phyloP scores from a whole-genome alignment of 345 rosid genomes.

The Trapa incisa region DNA sequence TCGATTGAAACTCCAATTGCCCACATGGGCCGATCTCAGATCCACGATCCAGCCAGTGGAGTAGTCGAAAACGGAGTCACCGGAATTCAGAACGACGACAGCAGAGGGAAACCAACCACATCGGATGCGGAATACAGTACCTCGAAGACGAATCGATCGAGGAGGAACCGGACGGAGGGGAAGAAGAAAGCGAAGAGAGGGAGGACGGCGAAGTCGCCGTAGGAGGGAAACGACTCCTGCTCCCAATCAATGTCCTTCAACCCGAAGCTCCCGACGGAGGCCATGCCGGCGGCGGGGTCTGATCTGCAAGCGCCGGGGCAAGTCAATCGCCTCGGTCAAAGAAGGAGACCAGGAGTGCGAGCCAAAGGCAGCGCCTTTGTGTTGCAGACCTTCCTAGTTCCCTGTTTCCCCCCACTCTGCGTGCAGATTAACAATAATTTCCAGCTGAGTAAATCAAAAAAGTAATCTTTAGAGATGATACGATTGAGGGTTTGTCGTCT shows the following conservation, averaged over 20 bases:
- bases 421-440: no score
- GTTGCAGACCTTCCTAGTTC: no score
- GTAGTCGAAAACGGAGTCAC: not conserved
- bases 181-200: conserved; percentile 71
- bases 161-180: conserved; percentile 62
- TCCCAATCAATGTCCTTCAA: conserved; percentile 59
- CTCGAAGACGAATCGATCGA: conserved; percentile 84
- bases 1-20: not conserved
- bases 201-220: conserved; percentile 54
- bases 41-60: not conserved
- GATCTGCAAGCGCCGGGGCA: not conserved
- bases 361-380: no score
- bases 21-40: not conserved
- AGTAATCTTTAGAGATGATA: no score
- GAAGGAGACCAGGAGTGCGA: no score
- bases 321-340: not conserved
- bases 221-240: conserved; percentile 64
- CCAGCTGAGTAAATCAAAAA: no score
- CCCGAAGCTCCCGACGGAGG: conserved; percentile 21
- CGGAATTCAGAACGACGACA: not conserved
- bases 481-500: no score
- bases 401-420: no score
- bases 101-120: not conserved
- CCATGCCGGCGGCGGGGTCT: conserved; percentile 28
- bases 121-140: conserved; percentile 16